Evolutionary conservation across 164 flowering plant genomes (phyloP), one percentile per base, ranked within the genome.

Genomic region (Umbilicus rupestris): DNA sequence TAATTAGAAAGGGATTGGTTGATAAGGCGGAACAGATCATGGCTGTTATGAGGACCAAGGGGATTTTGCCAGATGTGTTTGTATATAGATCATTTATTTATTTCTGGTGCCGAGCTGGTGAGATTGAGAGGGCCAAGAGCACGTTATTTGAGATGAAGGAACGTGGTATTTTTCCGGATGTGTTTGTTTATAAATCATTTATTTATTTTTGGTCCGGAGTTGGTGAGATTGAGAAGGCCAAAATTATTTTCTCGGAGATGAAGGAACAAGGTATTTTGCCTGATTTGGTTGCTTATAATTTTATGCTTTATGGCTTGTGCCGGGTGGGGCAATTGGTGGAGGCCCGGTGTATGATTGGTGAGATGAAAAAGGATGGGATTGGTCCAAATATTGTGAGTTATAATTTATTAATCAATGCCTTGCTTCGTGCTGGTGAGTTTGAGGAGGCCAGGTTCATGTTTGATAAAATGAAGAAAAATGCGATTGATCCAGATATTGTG

Each of bases 121-220:
- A 66, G 17, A 29, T 66, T 46, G 68, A 19, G 26, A 57, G 47
- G 20, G 68, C 68, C 1, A 46, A 30, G 68, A 39, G 37, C 17
- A 37, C 47, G 20, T 66, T 46, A n/a, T 22, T 7, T 24, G 35
- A 37, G 28, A 33, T 66, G 16, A 66, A 47, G 26, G 28, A 17
- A 17, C n/a, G 4, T 47, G 29, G 37, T 0, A 26, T 29, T n/a
- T 17, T 46, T 29, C 33, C n/a, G 10, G 45, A 66, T 66, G 37
- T 35, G 12, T 19, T 46, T 9, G 37, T 30, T 30, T 66, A 46
- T 57, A 66, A 22, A 24, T 30, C 52, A 45, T 35, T 66, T 39
- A 50, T 66, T 66, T 29, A 52, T 49, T 59, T 44, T 30, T 50
- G 39, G 69, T 50, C 41, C 59, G 58, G 62, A 66, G 20, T 24